A percentile compares a stretch with the other conserved stretches of the same genome.
phyloP scores from a whole-genome alignment of 179 eudicot genomes.

The Spergularia azorica region DNA sequence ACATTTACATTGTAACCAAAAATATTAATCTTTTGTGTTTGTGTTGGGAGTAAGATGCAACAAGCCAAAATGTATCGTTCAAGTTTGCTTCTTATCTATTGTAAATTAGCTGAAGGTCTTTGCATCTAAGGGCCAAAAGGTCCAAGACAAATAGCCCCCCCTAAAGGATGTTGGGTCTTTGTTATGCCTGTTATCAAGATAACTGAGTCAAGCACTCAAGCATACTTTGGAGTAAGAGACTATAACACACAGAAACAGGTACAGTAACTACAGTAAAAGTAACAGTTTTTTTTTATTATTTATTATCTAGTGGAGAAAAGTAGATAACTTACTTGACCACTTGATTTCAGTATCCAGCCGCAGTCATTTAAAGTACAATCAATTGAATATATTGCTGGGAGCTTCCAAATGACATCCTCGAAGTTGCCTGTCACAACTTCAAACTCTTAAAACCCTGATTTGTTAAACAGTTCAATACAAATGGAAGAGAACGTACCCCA shows the following conservation, averaged over 20 bases:
- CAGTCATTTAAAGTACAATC: slow-evolving; percentile 88
- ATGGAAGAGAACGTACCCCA: too few species aligned
- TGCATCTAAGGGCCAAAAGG: not conserved
- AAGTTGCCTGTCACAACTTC: slow-evolving; percentile 55
- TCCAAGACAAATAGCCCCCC: not conserved
- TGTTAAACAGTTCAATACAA: not conserved
- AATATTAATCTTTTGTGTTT: not conserved
- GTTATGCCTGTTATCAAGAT: too few species aligned
- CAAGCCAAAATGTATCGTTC: not conserved
- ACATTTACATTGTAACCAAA: not conserved
- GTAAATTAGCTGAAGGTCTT: not conserved
- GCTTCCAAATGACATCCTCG: slow-evolving; percentile 38
- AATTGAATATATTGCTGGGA: slow-evolving; percentile 73
- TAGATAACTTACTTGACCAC: slow-evolving; percentile 49
- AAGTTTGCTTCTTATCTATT: not conserved
- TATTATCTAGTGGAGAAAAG: not conserved
- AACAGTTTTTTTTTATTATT: not conserved
- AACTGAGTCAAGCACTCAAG: not conserved
- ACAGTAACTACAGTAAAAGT: not conserved
- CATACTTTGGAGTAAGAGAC: not conserved
- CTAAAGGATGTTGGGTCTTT: not conserved
- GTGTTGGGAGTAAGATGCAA: not conserved
- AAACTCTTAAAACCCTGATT: slow-evolving; percentile 28
- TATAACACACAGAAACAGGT: not conserved
- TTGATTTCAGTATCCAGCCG: slow-evolving; percentile 61